Evolutionary conservation across 805 yeast genomes (phyloP), one percentile per base, ranked within the genome.

Genomic region (Ogataea degrootiae): DNA sequence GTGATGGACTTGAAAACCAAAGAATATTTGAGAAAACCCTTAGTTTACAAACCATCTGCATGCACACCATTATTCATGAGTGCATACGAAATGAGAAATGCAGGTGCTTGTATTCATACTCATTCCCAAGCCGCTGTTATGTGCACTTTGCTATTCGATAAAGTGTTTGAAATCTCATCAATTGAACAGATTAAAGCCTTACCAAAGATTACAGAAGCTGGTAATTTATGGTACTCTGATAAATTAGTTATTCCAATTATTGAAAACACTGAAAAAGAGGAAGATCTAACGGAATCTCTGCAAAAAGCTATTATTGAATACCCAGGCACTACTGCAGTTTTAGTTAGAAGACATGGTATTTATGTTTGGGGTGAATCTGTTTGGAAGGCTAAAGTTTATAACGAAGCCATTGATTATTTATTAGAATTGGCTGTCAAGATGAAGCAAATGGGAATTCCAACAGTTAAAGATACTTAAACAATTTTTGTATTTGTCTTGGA

Each of bases 311-410:
- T 91, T 45, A 63, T 56, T n/a, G 71, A 75, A 15, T 84, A 88
- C 58, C 97, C 97, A 1, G 74, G 79, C 0, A 70, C 96, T 4
- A 79, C 90, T 2, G 97, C 97, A 0, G 89, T 92, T 1, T 71
- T 92, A 45, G 97, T 92, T 6, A 79, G 96, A 66, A 75, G 97
- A 60, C 98, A 92, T 61, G 98, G 98, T 0, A 83, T 92, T 40
- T 92, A 84, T 62, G 96, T 90, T n/a, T 92, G 97, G 97, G 97
- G 97, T 22, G 88, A 85, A 57, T 80, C 77, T 23, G 87, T 88
- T 12, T 86, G 95, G 87, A 89, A 91, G 67, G 97, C 97, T 42
- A 92, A 92, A 67, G 78, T 92, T 14, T 85, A 86, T 64, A 90
- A 90, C 62, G 98, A 92, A 67, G 96, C 97, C 16, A 80, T 92